A percentile compares a stretch with the other conserved stretches of the same genome.
Conservation (phyloP, 306 rosid species). For the Prunus mume region DNA sequence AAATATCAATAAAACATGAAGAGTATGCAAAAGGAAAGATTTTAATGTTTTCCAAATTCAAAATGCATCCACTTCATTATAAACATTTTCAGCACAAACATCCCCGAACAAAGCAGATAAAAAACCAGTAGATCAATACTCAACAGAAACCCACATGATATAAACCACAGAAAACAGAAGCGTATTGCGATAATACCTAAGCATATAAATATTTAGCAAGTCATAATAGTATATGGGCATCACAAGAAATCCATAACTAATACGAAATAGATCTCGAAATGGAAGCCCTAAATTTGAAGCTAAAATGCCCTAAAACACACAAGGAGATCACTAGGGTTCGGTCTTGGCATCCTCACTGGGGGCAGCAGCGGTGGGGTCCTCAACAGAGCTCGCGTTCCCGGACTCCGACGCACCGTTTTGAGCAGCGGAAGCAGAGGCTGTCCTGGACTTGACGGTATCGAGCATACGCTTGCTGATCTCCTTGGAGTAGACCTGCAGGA, state of each 20-base stretch:
- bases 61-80: neutral
- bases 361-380: slow-evolving; percentile 11
- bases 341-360: slow-evolving; percentile 34
- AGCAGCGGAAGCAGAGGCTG: slow-evolving; percentile 27
- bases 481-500: slow-evolving; percentile 91
- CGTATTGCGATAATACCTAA: slow-evolving; percentile 4
- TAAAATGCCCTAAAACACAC: slow-evolving; percentile 7
- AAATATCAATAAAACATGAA: neutral
- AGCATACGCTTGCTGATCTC: slow-evolving; percentile 97
- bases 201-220: neutral
- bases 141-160: slow-evolving; percentile 7
- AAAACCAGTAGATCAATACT: neutral
- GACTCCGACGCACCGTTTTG: slow-evolving; percentile 38
- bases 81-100: neutral
- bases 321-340: slow-evolving; percentile 35
- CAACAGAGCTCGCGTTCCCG: neutral
- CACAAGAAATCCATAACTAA: slow-evolving; percentile 27
- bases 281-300: slow-evolving; percentile 29
- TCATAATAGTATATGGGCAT: slow-evolving; percentile 20
- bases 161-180: neutral
- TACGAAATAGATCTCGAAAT: slow-evolving; percentile 25
- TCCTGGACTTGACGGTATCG: slow-evolving; percentile 63
- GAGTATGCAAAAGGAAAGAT: neutral
- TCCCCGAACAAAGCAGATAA: neutral
- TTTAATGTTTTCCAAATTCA: neutral